Base-by-base conservation (phyloP, 139 green algal species). In the Parachlorella kessleri region DNA sequence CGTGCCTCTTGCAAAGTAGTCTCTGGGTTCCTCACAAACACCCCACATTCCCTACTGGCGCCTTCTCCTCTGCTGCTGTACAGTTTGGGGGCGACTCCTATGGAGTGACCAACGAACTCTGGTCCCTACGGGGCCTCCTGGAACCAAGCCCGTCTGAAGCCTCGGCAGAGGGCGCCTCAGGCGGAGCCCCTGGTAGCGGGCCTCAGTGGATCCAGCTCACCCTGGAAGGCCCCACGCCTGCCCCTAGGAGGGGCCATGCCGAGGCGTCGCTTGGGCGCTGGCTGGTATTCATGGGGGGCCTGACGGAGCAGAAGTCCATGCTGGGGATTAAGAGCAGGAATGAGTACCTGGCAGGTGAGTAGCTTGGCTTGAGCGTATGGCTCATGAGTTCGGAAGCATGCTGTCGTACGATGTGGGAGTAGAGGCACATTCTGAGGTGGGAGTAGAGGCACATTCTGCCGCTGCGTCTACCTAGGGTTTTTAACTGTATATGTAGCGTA, bases 51-150 rank as follows among this genome's bases (percentile, higher is more conserved):
- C n/a, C n/a, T n/a, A n/a, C n/a, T n/a, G n/a, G n/a, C n/a, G n/a
- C n/a, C n/a, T n/a, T n/a, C n/a, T n/a, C n/a, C n/a, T n/a, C n/a
- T n/a, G n/a, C n/a, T n/a, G n/a, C n/a, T n/a, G 14, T 59, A 18
- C 48, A 59, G 73, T 95, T 93, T 86, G 92, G 90, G 24, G 92
- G 92, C 18, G 90, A 96, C 78, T 84, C 70, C 32, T 78, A 73
- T 26, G 89, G 89, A 0, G 78, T 88, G 10, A 70, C 86, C 7
- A 83, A 87, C 32, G 91, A 95, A 76, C 66, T 94, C 69, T 95
- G 89, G 89, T 83, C 83, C 4, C 74, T 95, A 33, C 76, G 84
- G 6, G 81, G 85, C 1, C 70, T 79, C 40, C 33, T 59, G 21
- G 48, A 59, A 59, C 53, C 14, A 21, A 63, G 53, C 14, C 53